These are phyloP conservation scores for Ogataea methylovora DNA, from an alignment of 805 yeast species.

Conservation along the genomic window DNA sequence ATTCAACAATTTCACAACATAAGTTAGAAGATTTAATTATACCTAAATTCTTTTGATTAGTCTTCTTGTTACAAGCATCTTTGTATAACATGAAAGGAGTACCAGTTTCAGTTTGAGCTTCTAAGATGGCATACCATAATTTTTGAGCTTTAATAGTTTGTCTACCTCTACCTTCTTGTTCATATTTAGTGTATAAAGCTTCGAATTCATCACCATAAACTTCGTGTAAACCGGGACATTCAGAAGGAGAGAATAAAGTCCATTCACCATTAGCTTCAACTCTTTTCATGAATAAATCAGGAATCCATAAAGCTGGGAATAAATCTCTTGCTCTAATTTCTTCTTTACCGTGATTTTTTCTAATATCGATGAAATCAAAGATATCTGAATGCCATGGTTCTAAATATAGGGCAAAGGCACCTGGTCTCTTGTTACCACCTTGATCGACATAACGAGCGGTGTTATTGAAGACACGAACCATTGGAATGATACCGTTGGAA, in stretches of 20 bases:
- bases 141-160: slow-evolving; percentile 49
- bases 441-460: slow-evolving; percentile 60
- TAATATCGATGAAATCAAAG: slow-evolving; percentile 49
- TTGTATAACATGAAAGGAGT: slow-evolving; percentile 59
- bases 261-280: slow-evolving; percentile 49
- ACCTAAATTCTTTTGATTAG: slow-evolving; percentile 56
- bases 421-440: slow-evolving; percentile 62
- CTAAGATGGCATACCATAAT: slow-evolving; percentile 53
- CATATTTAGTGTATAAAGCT: slow-evolving; percentile 43
- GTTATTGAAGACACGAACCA: slow-evolving; percentile 56
- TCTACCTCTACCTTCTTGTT: slow-evolving; percentile 42
- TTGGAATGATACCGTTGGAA: slow-evolving; percentile 55
- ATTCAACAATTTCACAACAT: slow-evolving; percentile 59
- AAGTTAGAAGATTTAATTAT: slow-evolving; percentile 52
- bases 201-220: slow-evolving; percentile 50
- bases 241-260: slow-evolving; percentile 54
- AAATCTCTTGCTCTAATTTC: slow-evolving; percentile 57
- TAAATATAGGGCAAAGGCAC: slow-evolving; percentile 52
- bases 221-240: slow-evolving; percentile 50
- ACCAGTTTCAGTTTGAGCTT: slow-evolving; percentile 60
- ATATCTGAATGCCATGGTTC: slow-evolving; percentile 63
- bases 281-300: slow-evolving; percentile 55
- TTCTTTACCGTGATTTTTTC: slow-evolving; percentile 59
- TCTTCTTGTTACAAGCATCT: slow-evolving; percentile 52
- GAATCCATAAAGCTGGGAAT: slow-evolving; percentile 58